A percentile compares a stretch with the other conserved stretches of the same genome.
phyloP scores from a whole-genome alignment of 1,139 yeast genomes.

The Blastobotrys aristatus region DNA sequence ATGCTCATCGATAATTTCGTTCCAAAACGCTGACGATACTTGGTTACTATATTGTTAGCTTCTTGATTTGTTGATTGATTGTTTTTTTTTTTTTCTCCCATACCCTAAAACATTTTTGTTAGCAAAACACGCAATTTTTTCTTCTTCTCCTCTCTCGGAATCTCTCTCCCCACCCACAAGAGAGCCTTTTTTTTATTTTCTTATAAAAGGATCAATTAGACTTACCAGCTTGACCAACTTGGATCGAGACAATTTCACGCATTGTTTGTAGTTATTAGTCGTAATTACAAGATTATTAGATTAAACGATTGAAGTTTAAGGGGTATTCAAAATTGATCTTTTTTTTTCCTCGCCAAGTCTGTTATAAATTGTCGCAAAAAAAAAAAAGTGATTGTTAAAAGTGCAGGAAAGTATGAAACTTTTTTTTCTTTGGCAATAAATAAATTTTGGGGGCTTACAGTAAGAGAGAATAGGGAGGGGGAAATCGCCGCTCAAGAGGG shows the following conservation, averaged over 20 bases:
- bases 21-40: conserved; percentile 68
- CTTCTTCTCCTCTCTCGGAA: not conserved
- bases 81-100: not conserved
- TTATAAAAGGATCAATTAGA: conserved; percentile 9
- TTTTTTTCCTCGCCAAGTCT: not conserved
- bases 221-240: conserved; percentile 43
- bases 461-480: not conserved
- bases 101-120: too few species aligned
- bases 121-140: not conserved
- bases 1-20: conserved; percentile 61
- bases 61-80: too few species aligned
- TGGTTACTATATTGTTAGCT: conserved; percentile 61
- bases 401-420: not conserved
- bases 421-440: not conserved
- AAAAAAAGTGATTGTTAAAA: not conserved
- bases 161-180: too few species aligned
- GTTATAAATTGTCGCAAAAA: not conserved
- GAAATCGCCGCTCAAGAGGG: too few species aligned
- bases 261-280: conserved; percentile 20
- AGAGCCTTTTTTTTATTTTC: not conserved
- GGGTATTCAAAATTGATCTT: not conserved
- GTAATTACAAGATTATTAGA: too few species aligned
- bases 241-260: conserved; percentile 43
- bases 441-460: not conserved
- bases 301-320: not conserved